Percentiles rank a stretch among this genome's conserved stretches.
Evolutionary conservation across 2,329 filamentous ascomycete genomes (phyloP).

Genomic region (Penicillium sp.): DNA sequence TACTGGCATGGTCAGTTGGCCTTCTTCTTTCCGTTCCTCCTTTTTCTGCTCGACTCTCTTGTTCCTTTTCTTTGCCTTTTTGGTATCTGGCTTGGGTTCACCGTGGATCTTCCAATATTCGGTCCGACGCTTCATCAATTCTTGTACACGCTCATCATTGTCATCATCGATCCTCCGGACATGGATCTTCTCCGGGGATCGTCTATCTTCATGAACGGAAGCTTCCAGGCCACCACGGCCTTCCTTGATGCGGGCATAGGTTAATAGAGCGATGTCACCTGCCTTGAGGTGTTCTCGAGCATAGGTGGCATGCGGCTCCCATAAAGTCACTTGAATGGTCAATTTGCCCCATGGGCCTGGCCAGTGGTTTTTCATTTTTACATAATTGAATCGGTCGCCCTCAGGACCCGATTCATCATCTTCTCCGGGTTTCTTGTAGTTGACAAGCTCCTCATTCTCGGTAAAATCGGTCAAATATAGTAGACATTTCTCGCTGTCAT

Average conservation of each 20-base stretch:
- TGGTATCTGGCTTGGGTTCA: conserved; percentile 37
- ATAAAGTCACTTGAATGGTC: conserved; percentile 70
- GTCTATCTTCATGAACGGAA: conserved; percentile 62
- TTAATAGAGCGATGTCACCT: conserved; percentile 64
- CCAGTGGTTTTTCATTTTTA: conserved; percentile 52
- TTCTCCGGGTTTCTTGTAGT: conserved; percentile 44
- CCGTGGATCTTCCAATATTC: conserved; percentile 59
- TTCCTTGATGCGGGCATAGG: conserved; percentile 69
- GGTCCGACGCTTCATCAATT: conserved; percentile 62
- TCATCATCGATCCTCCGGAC: conserved; percentile 54
- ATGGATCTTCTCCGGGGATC: conserved; percentile 53
- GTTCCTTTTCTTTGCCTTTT: conserved; percentile 35
- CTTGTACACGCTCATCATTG: conserved; percentile 51
- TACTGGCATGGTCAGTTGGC: conserved; percentile 23
- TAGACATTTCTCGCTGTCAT: conserved; percentile 49
- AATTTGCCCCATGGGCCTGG: conserved; percentile 70
- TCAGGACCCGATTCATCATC: conserved; percentile 41
- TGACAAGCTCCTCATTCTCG: conserved; percentile 62
- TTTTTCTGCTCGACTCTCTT: conserved; percentile 33
- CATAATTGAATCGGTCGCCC: conserved; percentile 59
- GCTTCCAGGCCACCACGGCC: conserved; percentile 67
- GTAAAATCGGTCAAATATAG: conserved; percentile 85
- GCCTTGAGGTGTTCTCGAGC: conserved; percentile 56
- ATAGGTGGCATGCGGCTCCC: conserved; percentile 62
- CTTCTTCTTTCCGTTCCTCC: conserved; percentile 31